Base-by-base conservation (phyloP, 2,329 filamentous ascomycete species). In the Piedraia hortae region DNA sequence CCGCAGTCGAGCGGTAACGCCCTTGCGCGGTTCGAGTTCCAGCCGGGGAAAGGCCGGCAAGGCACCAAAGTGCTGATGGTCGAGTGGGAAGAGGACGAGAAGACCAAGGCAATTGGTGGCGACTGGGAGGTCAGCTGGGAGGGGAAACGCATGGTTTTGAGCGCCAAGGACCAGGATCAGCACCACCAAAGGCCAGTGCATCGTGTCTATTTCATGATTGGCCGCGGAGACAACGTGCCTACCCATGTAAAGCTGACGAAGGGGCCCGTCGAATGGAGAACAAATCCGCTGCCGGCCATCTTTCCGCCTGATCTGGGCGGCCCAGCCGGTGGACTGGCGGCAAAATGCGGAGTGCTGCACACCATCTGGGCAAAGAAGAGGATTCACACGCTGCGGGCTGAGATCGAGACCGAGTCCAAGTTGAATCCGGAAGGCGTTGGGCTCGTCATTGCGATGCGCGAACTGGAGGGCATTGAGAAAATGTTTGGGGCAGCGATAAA, bases 61-160 rank as follows among this genome's bases (percentile, higher is more conserved):
- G 77, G 77, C 18, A 88, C 75, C 30, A 90, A 89, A 51, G 68
- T 90, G 30, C 51, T 90, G 34, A 85, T 90, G 75, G 68, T 89
- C 17, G 77, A 90, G 44, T 90, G 78, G 78, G 65, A 74, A 40
- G 62, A 68, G 23, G 57, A 59, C 31, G 49, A 56, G 27, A 43
- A 48, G 18, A 54, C 48, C 3, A 45, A 50, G 22, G 45, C 46
- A 6, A 31, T 53, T 9, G 39, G 37, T 1, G 58, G 55, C 2
- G 57, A 56, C 27, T 89, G 77, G 77, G 60, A 71, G 26, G 66
- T 89, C 10, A 69, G 63, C 2, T 89, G 78, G 77, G 63, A 78
- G 18, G 71, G 73, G 19, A 88, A 85, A 26, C 30, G 57, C 13
- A 65, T 65, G 1, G 60, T 73, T 10, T 50, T 85, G 11, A 63